Evolutionary conservation across 1,139 yeast genomes (phyloP).

Genomic region (Petasospora fabianii): DNA sequence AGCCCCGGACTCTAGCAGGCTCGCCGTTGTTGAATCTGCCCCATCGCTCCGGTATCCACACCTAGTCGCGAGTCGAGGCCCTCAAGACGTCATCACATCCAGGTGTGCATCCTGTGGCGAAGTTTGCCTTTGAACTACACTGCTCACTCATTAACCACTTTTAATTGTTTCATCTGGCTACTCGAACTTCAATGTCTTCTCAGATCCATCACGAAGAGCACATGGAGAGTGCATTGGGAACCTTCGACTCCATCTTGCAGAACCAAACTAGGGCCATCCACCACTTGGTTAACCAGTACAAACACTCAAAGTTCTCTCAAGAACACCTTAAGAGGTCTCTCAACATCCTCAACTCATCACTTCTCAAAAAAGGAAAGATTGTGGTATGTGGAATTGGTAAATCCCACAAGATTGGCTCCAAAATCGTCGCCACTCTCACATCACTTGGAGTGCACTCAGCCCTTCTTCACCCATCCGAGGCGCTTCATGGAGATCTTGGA

Average conservation of each 20-base stretch:
- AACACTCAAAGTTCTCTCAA: slow-evolving; percentile 42
- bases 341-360: slow-evolving; percentile 46
- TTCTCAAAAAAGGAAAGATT: slow-evolving; percentile 58
- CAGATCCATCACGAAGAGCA: slow-evolving; percentile 19
- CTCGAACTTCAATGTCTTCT: neutral
- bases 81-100: neutral
- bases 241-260: slow-evolving; percentile 34
- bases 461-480: slow-evolving; percentile 77
- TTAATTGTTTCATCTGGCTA: neutral
- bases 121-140: too few species aligned
- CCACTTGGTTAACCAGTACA: slow-evolving; percentile 40
- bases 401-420: slow-evolving; percentile 72
- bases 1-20: too few species aligned
- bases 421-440: slow-evolving; percentile 77
- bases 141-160: neutral
- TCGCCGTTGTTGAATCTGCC: too few species aligned
- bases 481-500: slow-evolving; percentile 89
- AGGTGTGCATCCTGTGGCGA: too few species aligned
- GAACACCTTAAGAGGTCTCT: slow-evolving; percentile 49
- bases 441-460: slow-evolving; percentile 71
- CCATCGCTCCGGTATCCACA: too few species aligned
- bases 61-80: neutral
- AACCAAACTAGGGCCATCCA: slow-evolving; percentile 45
- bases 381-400: slow-evolving; percentile 83
- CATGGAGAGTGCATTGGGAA: slow-evolving; percentile 14